phyloP scores from a whole-genome alignment of 2,329 filamentous ascomycete genomes.

The Fusarium tanahbumbuense region DNA sequence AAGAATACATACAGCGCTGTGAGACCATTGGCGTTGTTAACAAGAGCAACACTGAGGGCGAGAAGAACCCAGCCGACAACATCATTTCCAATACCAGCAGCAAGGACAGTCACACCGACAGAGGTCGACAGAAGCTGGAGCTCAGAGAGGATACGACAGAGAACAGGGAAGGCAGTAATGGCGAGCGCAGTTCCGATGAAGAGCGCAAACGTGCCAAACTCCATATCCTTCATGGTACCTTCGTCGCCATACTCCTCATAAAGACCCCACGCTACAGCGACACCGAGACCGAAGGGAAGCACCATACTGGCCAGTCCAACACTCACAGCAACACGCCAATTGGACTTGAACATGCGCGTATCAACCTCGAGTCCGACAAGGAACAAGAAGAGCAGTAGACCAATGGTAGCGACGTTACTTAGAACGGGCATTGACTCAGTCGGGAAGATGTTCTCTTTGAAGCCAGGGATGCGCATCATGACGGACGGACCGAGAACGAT shows the following conservation, averaged over 20 bases:
- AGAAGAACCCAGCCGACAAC: conserved; percentile 82
- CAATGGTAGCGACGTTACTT: conserved; percentile 82
- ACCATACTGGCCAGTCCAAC: conserved; percentile 85
- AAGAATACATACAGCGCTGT: conserved; percentile 88
- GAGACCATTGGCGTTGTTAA: conserved; percentile 86
- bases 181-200: conserved; percentile 95
- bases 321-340: conserved; percentile 82
- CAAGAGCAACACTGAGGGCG: conserved; percentile 90
- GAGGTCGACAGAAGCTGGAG: conserved; percentile 85
- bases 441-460: conserved; percentile 82
- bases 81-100: conserved; percentile 93
- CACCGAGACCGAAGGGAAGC: conserved; percentile 84
- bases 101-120: conserved; percentile 88
- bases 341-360: conserved; percentile 78
- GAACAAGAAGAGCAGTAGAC: conserved; percentile 87
- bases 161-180: conserved; percentile 90
- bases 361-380: conserved; percentile 90
- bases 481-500: conserved; percentile 88
- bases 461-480: conserved; percentile 86
- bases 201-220: conserved; percentile 67
- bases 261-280: conserved; percentile 82
- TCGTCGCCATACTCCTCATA: conserved; percentile 76
- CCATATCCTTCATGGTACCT: conserved; percentile 54
- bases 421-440: conserved; percentile 78
- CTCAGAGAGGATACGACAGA: conserved; percentile 93